phyloP scores from a whole-genome alignment of 2,329 filamentous ascomycete genomes.

The Aureobasidium sp. region DNA sequence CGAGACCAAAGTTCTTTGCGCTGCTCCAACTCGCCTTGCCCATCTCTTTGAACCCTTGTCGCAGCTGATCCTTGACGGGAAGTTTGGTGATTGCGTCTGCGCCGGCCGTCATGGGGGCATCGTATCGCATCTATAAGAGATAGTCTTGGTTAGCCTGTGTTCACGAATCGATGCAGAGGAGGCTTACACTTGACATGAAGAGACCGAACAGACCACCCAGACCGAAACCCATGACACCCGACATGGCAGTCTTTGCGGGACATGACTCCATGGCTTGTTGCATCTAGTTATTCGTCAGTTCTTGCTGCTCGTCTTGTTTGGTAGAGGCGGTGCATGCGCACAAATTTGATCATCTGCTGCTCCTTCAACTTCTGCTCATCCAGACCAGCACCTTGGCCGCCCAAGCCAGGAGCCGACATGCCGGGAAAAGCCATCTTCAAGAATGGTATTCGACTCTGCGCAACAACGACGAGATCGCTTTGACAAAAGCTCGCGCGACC shows the following conservation, averaged over 20 bases:
- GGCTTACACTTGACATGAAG: conserved; percentile 90
- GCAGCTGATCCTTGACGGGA: conserved; percentile 76
- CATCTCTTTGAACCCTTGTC: conserved; percentile 89
- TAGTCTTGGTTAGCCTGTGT: neutral
- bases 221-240: conserved; percentile 88
- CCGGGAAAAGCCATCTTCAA: conserved; percentile 16
- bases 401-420: conserved; percentile 16
- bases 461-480: neutral
- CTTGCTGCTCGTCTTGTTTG: neutral
- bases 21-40: conserved; percentile 72
- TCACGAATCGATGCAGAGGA: conserved; percentile 19
- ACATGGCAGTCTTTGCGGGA: conserved; percentile 77
- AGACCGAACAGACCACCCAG: conserved; percentile 91
- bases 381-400: conserved; percentile 18
- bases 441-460: neutral
- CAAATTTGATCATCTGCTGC: conserved; percentile 43
- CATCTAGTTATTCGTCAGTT: conserved; percentile 49
- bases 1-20: conserved; percentile 91
- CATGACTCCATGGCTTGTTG: conserved; percentile 87
- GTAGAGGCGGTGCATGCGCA: conserved; percentile 22
- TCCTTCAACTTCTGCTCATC: conserved; percentile 35
- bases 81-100: conserved; percentile 53
- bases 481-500: neutral
- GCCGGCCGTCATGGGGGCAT: conserved; percentile 66
- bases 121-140: conserved; percentile 79